These are phyloP conservation scores for Chaetomiaceae sp. DNA, from an alignment of 2,329 filamentous ascomycete species.

Conservation along the genomic window DNA sequence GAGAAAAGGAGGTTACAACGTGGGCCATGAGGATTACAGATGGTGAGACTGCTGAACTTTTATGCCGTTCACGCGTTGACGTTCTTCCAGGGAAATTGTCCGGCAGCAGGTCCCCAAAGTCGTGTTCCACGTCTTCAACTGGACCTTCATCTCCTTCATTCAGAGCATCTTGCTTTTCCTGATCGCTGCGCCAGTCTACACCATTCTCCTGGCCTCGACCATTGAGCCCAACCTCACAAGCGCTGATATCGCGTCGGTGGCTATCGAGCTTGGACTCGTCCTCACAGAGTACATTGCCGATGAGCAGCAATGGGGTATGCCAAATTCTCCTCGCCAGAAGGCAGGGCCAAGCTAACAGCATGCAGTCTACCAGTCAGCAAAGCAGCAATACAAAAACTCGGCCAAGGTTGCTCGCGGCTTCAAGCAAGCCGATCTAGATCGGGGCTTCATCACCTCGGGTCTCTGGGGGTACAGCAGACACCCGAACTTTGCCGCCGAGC, in stretches of 20 bases:
- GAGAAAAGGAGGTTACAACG: constrained; percentile 84
- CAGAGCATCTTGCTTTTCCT: constrained; percentile 79
- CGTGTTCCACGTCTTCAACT: constrained; percentile 79
- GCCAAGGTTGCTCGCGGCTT: constrained; percentile 65
- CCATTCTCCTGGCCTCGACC: constrained; percentile 68
- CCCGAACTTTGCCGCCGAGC: constrained; percentile 92
- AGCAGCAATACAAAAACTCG: constrained; percentile 67
- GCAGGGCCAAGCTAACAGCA: not conserved
- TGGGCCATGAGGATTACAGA: constrained; percentile 92
- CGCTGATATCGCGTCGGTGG: constrained; percentile 47
- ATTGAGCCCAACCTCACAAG: constrained; percentile 49
- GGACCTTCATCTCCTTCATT: constrained; percentile 79
- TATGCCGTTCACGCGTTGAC: constrained; percentile 23
- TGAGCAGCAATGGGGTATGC: constrained; percentile 81
- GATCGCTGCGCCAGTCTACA: constrained; percentile 73
- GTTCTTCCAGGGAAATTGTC: constrained; percentile 57
- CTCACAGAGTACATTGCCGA: constrained; percentile 76
- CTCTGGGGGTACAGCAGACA: constrained; percentile 87
- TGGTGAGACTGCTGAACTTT: constrained; percentile 49
- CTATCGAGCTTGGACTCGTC: constrained; percentile 47
- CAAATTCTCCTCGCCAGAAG: too few relatives aligned
- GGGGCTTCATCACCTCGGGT: constrained; percentile 80
- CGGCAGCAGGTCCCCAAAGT: constrained; percentile 58
- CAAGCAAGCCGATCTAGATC: constrained; percentile 72
- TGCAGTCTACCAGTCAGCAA: constrained; percentile 73